Evolutionary conservation across 1,284 basidiomycete genomes (phyloP).

Genomic region (Fomitopsis schrenkii): DNA sequence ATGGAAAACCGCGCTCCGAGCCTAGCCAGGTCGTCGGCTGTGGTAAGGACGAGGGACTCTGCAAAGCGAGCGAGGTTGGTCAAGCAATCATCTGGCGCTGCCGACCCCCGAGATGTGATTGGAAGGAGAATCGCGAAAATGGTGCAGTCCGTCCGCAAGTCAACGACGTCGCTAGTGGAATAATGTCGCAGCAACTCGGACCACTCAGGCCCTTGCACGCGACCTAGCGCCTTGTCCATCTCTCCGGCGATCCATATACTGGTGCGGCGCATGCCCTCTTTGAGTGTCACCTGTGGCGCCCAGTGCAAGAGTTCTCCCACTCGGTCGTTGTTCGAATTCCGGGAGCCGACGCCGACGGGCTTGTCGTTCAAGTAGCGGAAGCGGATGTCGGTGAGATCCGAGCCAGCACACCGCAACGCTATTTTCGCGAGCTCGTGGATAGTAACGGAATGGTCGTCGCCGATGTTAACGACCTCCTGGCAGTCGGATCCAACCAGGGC

Average conservation of each 20-base stretch:
- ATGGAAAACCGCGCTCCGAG: slow-evolving; percentile 31
- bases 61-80: slow-evolving; percentile 39
- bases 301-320: slow-evolving; percentile 35
- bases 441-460: slow-evolving; percentile 42
- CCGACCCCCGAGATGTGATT: slow-evolving; percentile 46
- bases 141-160: slow-evolving; percentile 32
- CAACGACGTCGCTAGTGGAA: slow-evolving; percentile 18
- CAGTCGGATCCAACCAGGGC: slow-evolving; percentile 36
- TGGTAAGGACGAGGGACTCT: slow-evolving; percentile 40
- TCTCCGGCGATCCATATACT: slow-evolving; percentile 42
- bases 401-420: slow-evolving; percentile 31
- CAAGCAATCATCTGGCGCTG: slow-evolving; percentile 34
- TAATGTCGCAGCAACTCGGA: not conserved
- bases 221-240: slow-evolving; percentile 25
- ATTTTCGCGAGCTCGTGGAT: slow-evolving; percentile 42
- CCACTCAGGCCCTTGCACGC: not conserved
- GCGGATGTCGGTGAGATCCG: slow-evolving; percentile 26
- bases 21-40: slow-evolving; percentile 36
- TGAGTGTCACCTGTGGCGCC: slow-evolving; percentile 36
- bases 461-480: slow-evolving; percentile 43
- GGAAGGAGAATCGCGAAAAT: slow-evolving; percentile 53
- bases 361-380: slow-evolving; percentile 28
- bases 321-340: slow-evolving; percentile 49
- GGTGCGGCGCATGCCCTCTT: slow-evolving; percentile 43
- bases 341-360: slow-evolving; percentile 44